Percentiles rank a stretch among this genome's conserved stretches.
These are phyloP conservation scores for Echium plantagineum DNA, from an alignment of 257 asterid species.

Conservation along the genomic window DNA sequence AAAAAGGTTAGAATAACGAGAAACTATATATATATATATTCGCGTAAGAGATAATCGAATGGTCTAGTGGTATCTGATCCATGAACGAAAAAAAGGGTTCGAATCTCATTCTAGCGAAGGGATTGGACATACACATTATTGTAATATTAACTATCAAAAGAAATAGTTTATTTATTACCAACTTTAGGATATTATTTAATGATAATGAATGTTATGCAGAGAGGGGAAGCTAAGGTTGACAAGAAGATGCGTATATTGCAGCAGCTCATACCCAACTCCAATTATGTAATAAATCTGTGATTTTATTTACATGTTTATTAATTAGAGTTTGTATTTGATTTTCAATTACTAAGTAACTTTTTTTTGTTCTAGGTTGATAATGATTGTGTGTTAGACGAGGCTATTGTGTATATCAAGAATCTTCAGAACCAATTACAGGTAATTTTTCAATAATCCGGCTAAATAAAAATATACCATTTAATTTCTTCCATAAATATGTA, in stretches of 20 bases:
- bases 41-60: no score
- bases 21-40: no score
- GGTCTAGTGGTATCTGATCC: no score
- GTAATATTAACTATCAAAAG: no score
- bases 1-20: background rate
- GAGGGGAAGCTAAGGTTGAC: background rate
- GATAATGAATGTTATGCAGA: background rate
- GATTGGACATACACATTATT: no score
- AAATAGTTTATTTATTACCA: no score
- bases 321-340: background rate
- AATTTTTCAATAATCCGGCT: no score
- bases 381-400: background rate
- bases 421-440: background rate
- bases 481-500: no score
- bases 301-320: background rate
- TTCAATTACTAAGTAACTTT: background rate
- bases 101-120: no score
- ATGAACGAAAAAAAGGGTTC: no score
- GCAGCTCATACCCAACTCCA: background rate
- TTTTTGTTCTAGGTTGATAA: background rate
- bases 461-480: no score
- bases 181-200: no score
- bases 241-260: background rate
- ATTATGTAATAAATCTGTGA: background rate
- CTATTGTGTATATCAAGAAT: background rate